Base-by-base conservation (phyloP, 345 rosid species). In the Euphorbia tirucalli region DNA sequence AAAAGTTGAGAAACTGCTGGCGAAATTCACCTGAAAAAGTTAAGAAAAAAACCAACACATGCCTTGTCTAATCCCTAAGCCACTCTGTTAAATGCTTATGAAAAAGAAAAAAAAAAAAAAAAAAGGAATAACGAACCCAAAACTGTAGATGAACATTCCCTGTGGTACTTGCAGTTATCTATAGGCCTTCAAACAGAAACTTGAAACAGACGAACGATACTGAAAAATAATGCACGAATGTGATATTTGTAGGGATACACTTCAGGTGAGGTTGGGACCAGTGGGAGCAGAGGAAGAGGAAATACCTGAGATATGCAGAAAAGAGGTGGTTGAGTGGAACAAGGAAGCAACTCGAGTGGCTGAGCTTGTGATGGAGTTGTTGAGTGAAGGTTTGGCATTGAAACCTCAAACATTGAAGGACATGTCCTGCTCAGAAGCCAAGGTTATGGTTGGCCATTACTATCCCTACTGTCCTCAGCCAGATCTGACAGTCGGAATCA, bases 381-480 rank as follows among this genome's bases (percentile, higher is more conserved):
- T 88, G 78, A 72, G 84, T 18, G 86, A 88, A 62, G 90, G 90
- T 19, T 72, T 86, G 52, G 85, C 87, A 66, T 19, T 88, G 71
- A 69, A 77, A 16, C 7, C 74, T 0, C 48, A 21, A 24, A 85
- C 25, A 74, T 59, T 85, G 22, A 84, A 80, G 84, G 81, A 79
- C 10, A 73, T 78, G 67, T 71, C 83, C 0, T 86, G 84, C 22
- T 55, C 75, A 68, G 89, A 78, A 3, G 69, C 66, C 0, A 79
- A 85, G 76, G 0, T 55, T 16, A 77, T 86, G 87, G 82, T 75
- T 41, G 89, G 77, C 3, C 84, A 86, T 31, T 86, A 74, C 75
- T 88, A 86, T 48, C 89, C 87, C 0, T 35, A 39, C 39, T 88
- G 90, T 49, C 93, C 90, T 0, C 88, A 86, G 75, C 87, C 93